A percentile compares a stretch with the other conserved stretches of the same genome.
phyloP scores from a whole-genome alignment of 495 filamentous ascomycete genomes.

The Monascus purpureus region DNA sequence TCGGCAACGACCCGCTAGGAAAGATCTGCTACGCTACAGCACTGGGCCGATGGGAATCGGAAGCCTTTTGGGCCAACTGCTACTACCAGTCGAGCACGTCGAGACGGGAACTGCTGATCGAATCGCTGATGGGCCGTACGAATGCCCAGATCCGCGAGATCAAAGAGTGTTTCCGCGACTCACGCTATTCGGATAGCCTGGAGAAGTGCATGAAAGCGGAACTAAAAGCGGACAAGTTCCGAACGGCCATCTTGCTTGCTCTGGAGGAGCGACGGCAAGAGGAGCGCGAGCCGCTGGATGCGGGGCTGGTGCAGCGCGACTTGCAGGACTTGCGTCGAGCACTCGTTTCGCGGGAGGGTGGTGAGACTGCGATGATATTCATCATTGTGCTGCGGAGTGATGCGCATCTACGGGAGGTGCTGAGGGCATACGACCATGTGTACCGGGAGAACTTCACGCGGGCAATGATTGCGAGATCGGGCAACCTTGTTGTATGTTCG shows the following conservation, averaged over 20 bases:
- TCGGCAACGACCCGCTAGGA: conserved; percentile 62
- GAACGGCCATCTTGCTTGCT: conserved; percentile 71
- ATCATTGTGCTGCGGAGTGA: conserved; percentile 73
- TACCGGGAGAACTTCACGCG: conserved; percentile 69
- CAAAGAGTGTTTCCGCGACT: conserved; percentile 85
- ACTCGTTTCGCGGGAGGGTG: conserved; percentile 59
- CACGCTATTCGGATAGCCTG: conserved; percentile 75
- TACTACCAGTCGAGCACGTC: conserved; percentile 89
- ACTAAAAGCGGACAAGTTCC: conserved; percentile 89
- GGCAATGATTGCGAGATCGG: conserved; percentile 76
- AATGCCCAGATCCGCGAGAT: conserved; percentile 81
- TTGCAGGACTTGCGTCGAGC: conserved; percentile 56
- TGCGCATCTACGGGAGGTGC: conserved; percentile 64
- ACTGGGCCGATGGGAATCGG: conserved; percentile 80
- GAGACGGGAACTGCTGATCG: conserved; percentile 78
- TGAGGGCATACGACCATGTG: conserved; percentile 54
- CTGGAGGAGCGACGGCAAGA: conserved; percentile 74
- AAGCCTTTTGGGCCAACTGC: conserved; percentile 97
- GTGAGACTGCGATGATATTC: conserved; percentile 80
- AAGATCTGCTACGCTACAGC: conserved; percentile 86
- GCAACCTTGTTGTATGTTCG: conserved; percentile 76
- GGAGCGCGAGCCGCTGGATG: conserved; percentile 46
- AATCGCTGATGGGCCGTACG: conserved; percentile 75
- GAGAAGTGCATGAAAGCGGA: conserved; percentile 80
- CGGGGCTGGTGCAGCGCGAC: conserved; percentile 51